Evolutionary conservation across 768 basidiomycete genomes (phyloP).

Genomic region (Pulveroboletus sp.): DNA sequence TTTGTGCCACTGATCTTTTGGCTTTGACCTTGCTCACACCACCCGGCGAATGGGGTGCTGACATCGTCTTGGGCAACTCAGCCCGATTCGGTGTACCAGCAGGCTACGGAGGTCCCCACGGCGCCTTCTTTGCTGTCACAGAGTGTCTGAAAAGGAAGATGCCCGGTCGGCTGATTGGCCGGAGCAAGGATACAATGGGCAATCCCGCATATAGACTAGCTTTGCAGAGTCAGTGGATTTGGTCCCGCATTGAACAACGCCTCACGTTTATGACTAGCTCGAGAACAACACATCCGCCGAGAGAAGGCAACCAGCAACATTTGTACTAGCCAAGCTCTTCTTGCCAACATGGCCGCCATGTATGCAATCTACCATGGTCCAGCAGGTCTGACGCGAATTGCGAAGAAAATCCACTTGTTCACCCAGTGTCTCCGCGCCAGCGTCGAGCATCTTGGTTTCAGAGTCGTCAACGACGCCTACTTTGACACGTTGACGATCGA

Average conservation of each 20-base stretch:
- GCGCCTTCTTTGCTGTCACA: slow-evolving; percentile 93
- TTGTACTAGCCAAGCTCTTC: slow-evolving; percentile 94
- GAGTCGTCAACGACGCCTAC: slow-evolving; percentile 61
- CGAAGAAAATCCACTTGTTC: slow-evolving; percentile 84
- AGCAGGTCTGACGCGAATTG: slow-evolving; percentile 76
- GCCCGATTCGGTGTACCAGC: slow-evolving; percentile 95
- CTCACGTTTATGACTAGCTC: slow-evolving; percentile 46
- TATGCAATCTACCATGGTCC: slow-evolving; percentile 97
- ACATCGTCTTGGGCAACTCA: slow-evolving; percentile 92
- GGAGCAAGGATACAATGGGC: slow-evolving; percentile 80
- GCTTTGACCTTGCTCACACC: slow-evolving; percentile 90
- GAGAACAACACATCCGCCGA: slow-evolving; percentile 94
- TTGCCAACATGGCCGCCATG: slow-evolving; percentile 99
- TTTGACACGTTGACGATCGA: slow-evolving; percentile 91
- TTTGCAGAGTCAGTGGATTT: slow-evolving; percentile 71
- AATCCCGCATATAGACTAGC: slow-evolving; percentile 88
- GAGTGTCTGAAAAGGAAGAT: slow-evolving; percentile 94
- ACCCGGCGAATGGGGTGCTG: slow-evolving; percentile 98
- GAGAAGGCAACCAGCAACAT: slow-evolving; percentile 99
- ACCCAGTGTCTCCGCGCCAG: slow-evolving; percentile 69
- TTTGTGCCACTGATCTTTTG: slow-evolving; percentile 87
- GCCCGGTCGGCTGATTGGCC: slow-evolving; percentile 95
- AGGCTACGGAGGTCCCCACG: slow-evolving; percentile 97
- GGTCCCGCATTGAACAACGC: neutral
- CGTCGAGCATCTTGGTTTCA: slow-evolving; percentile 72